Base-by-base conservation (phyloP, 176 grass and related monocot genomes). In the Musa itinerans region DNA sequence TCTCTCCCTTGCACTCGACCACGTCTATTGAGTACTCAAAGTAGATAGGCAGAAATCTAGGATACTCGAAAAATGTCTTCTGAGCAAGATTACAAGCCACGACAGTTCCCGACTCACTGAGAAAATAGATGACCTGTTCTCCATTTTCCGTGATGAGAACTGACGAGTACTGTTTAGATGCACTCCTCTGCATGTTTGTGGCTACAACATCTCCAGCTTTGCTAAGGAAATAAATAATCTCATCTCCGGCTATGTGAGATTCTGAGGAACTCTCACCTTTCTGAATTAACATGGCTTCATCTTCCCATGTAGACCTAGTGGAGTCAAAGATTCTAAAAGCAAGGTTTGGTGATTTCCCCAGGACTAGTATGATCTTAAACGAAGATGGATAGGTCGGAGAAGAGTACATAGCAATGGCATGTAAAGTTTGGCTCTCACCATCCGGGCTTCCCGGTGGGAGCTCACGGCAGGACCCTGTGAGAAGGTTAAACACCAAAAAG, bases 11-110 rank as follows among this genome's bases (percentile, higher is more conserved):
- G 80, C 82, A 94, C 3, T 86, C 84, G 9, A 89, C 85, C 9
- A 99, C 84, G 74, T 99, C 96, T 57, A 99, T 92, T 11, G 96
- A 92, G 91, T 99, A 86, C 83, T 99, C 91, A 7, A 54, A 75
- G 64, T 84, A 83, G 15, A 65, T 68, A 0, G 96, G 96, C 1
- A 95, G 84, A 52, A 99, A 62, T 10, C 88, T 76, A 0, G 96
- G 96, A 52, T 93, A 80, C 81, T 99, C 91, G 0, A 85, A 11
- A 76, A 89, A 94, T 1, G 66, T 67, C 65, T 74, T 83, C 20
- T 76, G 65, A 13, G 65, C 20, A 15, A 99, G 66, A 74, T 99
- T 86, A 71, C 91, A 94, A 0, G 88, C 77, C 64, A 95, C 82
- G 0, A 95, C 70, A 0, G 83, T 82, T 53, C 96, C 96, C 8